Evolutionary conservation across 495 filamentous ascomycete species (phyloP), one percentile per base, ranked within the genome.

Genomic region (Penicillium cosmopolitanum): DNA sequence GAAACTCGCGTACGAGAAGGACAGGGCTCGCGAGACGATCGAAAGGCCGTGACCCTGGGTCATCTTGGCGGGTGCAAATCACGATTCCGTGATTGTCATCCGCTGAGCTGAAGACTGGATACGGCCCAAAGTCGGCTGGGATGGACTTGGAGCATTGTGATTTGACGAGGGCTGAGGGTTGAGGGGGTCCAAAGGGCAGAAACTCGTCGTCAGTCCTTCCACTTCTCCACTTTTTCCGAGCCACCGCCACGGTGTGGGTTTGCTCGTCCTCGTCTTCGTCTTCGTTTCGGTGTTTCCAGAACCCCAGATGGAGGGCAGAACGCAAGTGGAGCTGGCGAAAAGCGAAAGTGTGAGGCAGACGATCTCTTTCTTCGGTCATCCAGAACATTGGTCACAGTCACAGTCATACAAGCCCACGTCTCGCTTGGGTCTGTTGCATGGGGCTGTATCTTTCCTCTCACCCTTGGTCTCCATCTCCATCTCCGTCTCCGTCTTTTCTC

Each of bases 271-370:
- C 63, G 36, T 62, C 60, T 72, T 58, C 67, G 54, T 40, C 48
- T 46, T 55, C 63, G 36, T 62, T 62, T 72, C 60, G 53, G 55
- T 63, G 54, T 66, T 75, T 63, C 67, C 61, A 70, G 67, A 70
- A 68, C 67, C 67, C 67, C 67, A 66, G 67, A 70, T 61, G 66
- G 58, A 56, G 52, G 51, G 19, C 16, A 28, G 21, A 48, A 48
- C 9, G 50, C 15, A 33, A 33, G 47, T 56, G 48, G 53, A 55
- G 46, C 21, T 9, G 18, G 18, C 15, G n/a, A 54, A 28, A 47
- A 44, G 28, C 28, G 28, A 19, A 13, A 4, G 33, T 25, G 43
- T 34, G 19, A 62, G 33, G 46, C 25, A 57, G 50, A 57, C 43
- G 60, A 57, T 57, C 46, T 19, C 44, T 56, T 25, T 57, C 47